Base-by-base conservation (phyloP, 108 stramenopile genomes). In the Mediolabrus comicus region DNA sequence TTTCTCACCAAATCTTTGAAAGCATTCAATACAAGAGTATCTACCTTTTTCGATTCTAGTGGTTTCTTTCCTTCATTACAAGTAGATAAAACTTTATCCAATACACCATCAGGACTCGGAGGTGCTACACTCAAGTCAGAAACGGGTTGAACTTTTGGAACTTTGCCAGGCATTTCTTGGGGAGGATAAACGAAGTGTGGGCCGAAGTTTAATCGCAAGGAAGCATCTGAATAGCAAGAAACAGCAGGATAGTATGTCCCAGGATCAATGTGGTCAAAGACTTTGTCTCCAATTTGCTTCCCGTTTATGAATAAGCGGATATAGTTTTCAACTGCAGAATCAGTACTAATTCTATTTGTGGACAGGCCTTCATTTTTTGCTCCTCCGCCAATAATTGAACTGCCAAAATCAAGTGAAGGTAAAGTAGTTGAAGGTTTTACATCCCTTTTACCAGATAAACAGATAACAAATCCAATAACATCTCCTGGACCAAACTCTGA, bases 271-370 rank as follows among this genome's bases (percentile, higher is more conserved):
- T 84, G 39, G 17, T 79, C 72, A 68, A 90, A 95, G 5, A 90
- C 95, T 30, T 67, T 64, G 38, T 80, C 58, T 65, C 91, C 91
- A 86, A 92, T 83, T 28, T 84, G 74, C 53, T 57, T 38, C 22
- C 98, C 98, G 84, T 98, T 98, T 67, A 86, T 85, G 84, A 94
- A 98, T 74, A 97, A 96, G 4, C 87, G 80, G 59, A 98, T 94
- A 51, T 88, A 67, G 73, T 87, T 93, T 14, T 0, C 41, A 43
- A 12, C 17, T 5, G 16, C 22, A 49, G 19, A 8, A 24, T 49
- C 22, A 24, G 46, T 7, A 22, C 8, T 49, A 7, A 24, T 24
- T 22, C 1, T 17, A 43, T n/a, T 16, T 43, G 41, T 17, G 16
- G 12, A 33, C 3, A 6, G 3, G 3, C 7, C 16, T 2, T 4